phyloP scores from a whole-genome alignment of 2,329 filamentous ascomycete species.

The Colletotrichum tofieldiae region DNA sequence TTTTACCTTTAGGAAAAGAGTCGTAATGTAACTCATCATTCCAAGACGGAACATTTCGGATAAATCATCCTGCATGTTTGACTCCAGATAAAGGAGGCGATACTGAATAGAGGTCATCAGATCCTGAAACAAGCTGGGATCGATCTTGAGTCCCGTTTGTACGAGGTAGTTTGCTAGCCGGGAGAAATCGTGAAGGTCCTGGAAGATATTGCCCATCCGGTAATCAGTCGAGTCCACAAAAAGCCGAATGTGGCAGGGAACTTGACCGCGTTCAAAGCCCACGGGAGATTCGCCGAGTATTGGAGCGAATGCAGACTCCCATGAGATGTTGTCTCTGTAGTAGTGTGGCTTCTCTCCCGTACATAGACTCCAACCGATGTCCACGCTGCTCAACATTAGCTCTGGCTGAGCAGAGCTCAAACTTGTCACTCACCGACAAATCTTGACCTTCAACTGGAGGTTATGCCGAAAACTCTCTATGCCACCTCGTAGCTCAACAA shows the following conservation, averaged over 20 bases:
- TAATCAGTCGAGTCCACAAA: constrained; percentile 44
- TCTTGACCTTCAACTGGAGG: constrained; percentile 48
- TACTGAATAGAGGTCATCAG: constrained; percentile 35
- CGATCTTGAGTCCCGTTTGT: constrained; percentile 45
- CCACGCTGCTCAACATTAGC: constrained; percentile 44
- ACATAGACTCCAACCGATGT: constrained; percentile 49
- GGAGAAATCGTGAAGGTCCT: constrained; percentile 52
- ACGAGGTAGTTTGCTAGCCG: constrained; percentile 47
- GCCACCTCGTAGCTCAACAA: constrained; percentile 49
- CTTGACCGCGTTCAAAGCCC: not conserved
- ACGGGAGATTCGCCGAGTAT: constrained; percentile 27
- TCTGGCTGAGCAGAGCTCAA: not conserved
- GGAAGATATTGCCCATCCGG: constrained; percentile 48
- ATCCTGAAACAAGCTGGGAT: constrained; percentile 43
- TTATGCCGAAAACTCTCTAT: constrained; percentile 47
- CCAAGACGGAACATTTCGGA: constrained; percentile 45
- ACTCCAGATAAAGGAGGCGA: constrained; percentile 27
- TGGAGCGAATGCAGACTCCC: constrained; percentile 43
- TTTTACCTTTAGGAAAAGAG: constrained; percentile 47
- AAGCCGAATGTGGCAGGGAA: constrained; percentile 20
- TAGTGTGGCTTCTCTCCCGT: constrained; percentile 48
- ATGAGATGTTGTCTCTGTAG: constrained; percentile 32
- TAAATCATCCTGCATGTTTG: not conserved
- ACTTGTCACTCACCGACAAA: constrained; percentile 47
- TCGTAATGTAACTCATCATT: constrained; percentile 51